phyloP scores from a whole-genome alignment of 768 basidiomycete species.

The Macrolepiota albuminosa region DNA sequence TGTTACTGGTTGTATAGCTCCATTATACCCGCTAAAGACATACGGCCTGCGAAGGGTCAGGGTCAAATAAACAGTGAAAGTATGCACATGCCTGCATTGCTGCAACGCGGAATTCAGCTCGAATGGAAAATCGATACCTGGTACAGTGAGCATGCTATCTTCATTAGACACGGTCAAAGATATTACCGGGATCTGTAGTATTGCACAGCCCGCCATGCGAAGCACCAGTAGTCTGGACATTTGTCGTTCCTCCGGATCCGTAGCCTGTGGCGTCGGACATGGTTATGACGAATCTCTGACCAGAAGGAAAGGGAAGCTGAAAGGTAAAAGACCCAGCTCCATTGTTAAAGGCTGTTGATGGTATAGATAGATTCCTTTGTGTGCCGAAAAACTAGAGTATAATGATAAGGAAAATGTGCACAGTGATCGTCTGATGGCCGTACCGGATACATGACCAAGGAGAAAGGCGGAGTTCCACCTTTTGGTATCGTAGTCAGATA shows the following conservation, averaged over 20 bases:
- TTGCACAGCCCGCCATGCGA: slow-evolving; percentile 49
- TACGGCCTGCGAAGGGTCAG: slow-evolving; percentile 33
- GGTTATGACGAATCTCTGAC: slow-evolving; percentile 42
- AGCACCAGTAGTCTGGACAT: slow-evolving; percentile 42
- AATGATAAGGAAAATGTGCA: slow-evolving; percentile 6
- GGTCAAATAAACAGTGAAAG: slow-evolving; percentile 2
- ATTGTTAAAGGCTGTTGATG: slow-evolving; percentile 47
- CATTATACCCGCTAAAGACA: slow-evolving; percentile 36
- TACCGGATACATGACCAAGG: slow-evolving; percentile 48
- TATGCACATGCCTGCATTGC: slow-evolving; percentile 52
- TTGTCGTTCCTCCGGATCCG: slow-evolving; percentile 56
- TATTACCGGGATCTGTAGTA: slow-evolving; percentile 36
- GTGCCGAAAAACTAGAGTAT: slow-evolving; percentile 44
- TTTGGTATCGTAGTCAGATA: slow-evolving; percentile 5
- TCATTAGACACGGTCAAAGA: neutral
- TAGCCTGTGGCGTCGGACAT: slow-evolving; percentile 76
- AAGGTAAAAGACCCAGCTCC: slow-evolving; percentile 49
- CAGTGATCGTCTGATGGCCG: slow-evolving; percentile 13
- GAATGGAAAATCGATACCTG: slow-evolving; percentile 42
- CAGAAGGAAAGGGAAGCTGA: slow-evolving; percentile 36
- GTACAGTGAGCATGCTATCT: neutral
- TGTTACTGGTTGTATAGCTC: slow-evolving; percentile 49
- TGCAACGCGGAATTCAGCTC: slow-evolving; percentile 46
- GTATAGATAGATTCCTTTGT: slow-evolving; percentile 51
- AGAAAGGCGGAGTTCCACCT: slow-evolving; percentile 60